phyloP scores from a whole-genome alignment of 1,284 basidiomycete species.

The Ustilago trichophora region DNA sequence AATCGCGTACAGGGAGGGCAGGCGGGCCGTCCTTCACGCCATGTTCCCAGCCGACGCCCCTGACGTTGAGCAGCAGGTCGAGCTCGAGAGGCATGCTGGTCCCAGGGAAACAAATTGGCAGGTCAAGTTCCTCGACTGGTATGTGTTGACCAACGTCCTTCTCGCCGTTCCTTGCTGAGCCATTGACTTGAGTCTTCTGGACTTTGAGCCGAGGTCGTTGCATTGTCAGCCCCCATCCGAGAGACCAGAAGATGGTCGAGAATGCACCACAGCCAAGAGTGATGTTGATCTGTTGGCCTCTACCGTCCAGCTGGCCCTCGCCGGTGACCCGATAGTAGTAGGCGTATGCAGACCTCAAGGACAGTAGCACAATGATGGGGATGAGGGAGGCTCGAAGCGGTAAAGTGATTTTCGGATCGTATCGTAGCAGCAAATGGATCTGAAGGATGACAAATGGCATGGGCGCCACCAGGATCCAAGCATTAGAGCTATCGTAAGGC shows the following conservation, averaged over 20 bases:
- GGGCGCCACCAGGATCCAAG: conserved; percentile 5
- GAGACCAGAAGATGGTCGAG: conserved; percentile 3
- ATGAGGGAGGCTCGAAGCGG: conserved; percentile 15
- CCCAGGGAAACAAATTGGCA: conserved; percentile 37
- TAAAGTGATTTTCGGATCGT: conserved; percentile 12
- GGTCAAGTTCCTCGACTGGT: neutral
- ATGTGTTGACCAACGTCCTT: neutral
- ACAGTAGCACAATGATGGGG: conserved; percentile 21
- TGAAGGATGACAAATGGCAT: conserved; percentile 19
- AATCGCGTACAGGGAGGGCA: conserved; percentile 16
- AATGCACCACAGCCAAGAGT: conserved; percentile 15
- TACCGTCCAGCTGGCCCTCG: conserved; percentile 16
- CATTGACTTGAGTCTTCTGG: neutral
- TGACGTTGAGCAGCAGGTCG: conserved; percentile 33
- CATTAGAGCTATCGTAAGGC: conserved; percentile 10
- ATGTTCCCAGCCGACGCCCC: conserved; percentile 45
- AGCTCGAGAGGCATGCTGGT: conserved; percentile 29
- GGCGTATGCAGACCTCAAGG: conserved; percentile 14
- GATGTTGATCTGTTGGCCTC: conserved; percentile 27
- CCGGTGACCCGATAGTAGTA: conserved; percentile 17
- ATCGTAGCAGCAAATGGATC: conserved; percentile 34
- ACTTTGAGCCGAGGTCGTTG: conserved; percentile 21
- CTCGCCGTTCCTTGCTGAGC: neutral
- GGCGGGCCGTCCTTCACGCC: conserved; percentile 24
- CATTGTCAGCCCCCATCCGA: conserved; percentile 13